Evolutionary conservation across 2,329 filamentous ascomycete genomes (phyloP), one percentile per base, ranked within the genome.

Genomic region (Metarhizium guizhouense): DNA sequence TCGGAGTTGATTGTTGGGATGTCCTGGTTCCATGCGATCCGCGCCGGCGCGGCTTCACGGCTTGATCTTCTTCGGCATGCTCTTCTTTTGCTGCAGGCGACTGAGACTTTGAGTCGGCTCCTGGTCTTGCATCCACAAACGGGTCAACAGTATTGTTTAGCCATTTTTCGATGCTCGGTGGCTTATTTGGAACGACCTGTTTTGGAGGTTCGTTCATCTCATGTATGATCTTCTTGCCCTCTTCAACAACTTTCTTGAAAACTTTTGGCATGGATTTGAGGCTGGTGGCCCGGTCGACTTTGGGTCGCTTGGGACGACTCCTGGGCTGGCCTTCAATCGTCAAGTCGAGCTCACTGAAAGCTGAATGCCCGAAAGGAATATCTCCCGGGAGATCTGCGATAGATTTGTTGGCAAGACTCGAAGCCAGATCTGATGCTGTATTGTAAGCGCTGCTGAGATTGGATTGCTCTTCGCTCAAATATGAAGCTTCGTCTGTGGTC

Each of bases 101-200:
- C 13, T 11, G 36, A 25, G 51, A 18, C 13, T n/a, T 49, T 16
- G 30, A 29, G 45, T 51, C 54, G 4, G 52, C 36, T 20, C 50
- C 50, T 16, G 59, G 20, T n/a, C 56, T 40, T 4, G 53, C 40
- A 16, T 85, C 82, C 2, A 84, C 73, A 63, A 84, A 84, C 3
- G 83, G 81, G 61, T 86, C 83, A 14, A 84, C 77, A 0, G 83
- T 86, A 25, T 73, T 76, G 62, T 80, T 82, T 30, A 86, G 71
- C 83, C 83, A 86, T 25, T 78, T 84, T 64, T 86, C 83, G 54
- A 86, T 86, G 62, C 77, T 85, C 1, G 78, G 80, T 5, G 83
- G 83, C 47, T 82, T 78, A 57, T 85, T 85, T 11, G 65, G 61
- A 3, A 70, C 69, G 2, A 74, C 69, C 7, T 76, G 74, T 51